Conservation (phyloP, 163 green algal species). For the Botryococcus braunii region DNA sequence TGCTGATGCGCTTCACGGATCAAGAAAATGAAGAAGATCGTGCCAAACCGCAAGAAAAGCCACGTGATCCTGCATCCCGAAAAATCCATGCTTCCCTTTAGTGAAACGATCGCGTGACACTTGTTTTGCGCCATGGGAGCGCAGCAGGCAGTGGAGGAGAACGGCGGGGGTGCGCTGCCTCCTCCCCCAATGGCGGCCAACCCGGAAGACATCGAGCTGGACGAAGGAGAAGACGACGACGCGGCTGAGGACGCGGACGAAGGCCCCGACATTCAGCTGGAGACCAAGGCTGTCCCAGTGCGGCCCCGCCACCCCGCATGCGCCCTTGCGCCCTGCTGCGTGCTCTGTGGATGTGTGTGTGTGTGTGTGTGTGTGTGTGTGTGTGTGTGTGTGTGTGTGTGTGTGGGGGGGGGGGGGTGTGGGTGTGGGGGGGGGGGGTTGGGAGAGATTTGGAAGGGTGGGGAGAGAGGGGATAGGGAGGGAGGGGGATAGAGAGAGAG, state of each 20-base stretch:
- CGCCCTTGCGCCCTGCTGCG: too few relatives aligned
- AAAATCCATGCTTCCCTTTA: not conserved
- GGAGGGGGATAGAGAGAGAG: too few relatives aligned
- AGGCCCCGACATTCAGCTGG: conserved; percentile 13
- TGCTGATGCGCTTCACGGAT: not conserved
- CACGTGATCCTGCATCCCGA: not conserved
- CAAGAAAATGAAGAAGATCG: not conserved
- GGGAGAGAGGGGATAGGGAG: too few relatives aligned
- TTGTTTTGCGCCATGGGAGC: not conserved
- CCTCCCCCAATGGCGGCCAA: conserved; percentile 41
- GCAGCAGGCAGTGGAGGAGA: not conserved
- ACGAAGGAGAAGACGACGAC: conserved; percentile 30
- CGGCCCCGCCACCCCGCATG: not conserved
- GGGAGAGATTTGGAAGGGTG: too few relatives aligned
- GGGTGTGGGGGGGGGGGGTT: too few relatives aligned
- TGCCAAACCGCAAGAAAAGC: not conserved
- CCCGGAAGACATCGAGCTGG: conserved; percentile 88
- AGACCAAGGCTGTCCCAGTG: conserved; percentile 16
- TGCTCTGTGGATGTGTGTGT: too few relatives aligned
- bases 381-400: too few relatives aligned
- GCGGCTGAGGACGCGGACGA: conserved; percentile 8
- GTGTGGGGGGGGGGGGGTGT: too few relatives aligned
- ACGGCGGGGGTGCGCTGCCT: not conserved
- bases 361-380: too few relatives aligned
- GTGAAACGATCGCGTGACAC: not conserved